Conservation (phyloP, 257 asterid genomes). For the Lycium barbarum region DNA sequence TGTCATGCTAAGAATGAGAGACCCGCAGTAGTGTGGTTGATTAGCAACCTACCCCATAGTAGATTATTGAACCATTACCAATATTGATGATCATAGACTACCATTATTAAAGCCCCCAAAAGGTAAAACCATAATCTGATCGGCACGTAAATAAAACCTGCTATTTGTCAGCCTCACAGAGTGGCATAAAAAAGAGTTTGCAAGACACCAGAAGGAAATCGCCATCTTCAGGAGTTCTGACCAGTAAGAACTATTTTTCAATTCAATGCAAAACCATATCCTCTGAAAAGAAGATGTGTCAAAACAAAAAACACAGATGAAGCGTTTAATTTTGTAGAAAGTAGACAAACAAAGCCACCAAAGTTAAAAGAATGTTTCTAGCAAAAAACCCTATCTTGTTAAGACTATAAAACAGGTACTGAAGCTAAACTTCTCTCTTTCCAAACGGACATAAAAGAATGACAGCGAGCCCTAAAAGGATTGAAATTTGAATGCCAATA, state of each 20-base stretch:
- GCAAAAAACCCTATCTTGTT: background rate
- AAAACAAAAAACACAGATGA: background rate
- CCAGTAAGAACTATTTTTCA: background rate
- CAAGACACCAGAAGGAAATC: background rate
- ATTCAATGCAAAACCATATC: background rate
- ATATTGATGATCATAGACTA: no score
- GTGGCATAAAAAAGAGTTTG: no score
- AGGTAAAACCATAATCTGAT: background rate
- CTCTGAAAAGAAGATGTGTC: background rate
- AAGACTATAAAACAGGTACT: conserved; percentile 3
- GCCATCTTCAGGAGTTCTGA: background rate
- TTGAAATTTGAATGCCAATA: background rate
- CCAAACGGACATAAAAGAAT: background rate
- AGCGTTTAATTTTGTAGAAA: background rate
- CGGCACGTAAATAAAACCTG: no score
- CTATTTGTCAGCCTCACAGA: background rate
- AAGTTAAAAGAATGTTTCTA: background rate
- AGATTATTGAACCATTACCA: background rate
- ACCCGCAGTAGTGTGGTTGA: background rate
- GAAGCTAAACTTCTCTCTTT: background rate
- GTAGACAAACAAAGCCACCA: background rate
- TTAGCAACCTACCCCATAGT: background rate
- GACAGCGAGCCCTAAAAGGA: background rate
- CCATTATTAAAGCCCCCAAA: background rate
- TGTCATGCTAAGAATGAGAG: background rate